A percentile compares a stretch with the other conserved stretches of the same genome.
Evolutionary conservation across 768 basidiomycete species (phyloP).

Genomic region (Lanmaoa rubissima): DNA sequence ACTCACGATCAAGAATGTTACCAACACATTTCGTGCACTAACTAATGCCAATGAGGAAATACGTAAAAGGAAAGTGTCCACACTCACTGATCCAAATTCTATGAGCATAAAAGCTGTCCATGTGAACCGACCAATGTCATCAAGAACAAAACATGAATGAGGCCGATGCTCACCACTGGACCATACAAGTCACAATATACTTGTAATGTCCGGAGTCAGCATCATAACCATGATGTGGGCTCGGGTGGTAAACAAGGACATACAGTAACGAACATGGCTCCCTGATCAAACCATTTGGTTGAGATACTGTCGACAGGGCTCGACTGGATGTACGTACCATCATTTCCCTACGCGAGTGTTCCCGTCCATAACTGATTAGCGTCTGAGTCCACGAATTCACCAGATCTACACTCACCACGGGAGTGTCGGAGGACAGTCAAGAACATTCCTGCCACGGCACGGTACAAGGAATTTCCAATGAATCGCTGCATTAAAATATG

Average conservation of each 20-base stretch:
- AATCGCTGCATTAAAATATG: neutral
- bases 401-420: slow-evolving; percentile 2
- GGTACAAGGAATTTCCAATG: neutral
- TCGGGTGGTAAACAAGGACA: neutral
- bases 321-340: neutral
- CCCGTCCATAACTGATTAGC: neutral
- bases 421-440: neutral
- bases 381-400: neutral
- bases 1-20: slow-evolving; percentile 11
- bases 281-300: neutral
- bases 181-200: slow-evolving; percentile 1
- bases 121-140: neutral
- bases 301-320: neutral
- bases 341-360: neutral
- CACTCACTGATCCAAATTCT: slow-evolving; percentile 16
- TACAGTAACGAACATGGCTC: neutral
- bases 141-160: neutral
- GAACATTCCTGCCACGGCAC: neutral
- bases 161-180: slow-evolving; percentile 8
- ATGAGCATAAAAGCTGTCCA: slow-evolving; percentile 12
- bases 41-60: neutral
- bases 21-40: neutral
- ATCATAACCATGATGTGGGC: too few species aligned
- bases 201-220: neutral
- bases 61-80: too few species aligned